Conservation (phyloP, 2,329 filamentous ascomycete genomes). For the Fusarium verticillioides region DNA sequence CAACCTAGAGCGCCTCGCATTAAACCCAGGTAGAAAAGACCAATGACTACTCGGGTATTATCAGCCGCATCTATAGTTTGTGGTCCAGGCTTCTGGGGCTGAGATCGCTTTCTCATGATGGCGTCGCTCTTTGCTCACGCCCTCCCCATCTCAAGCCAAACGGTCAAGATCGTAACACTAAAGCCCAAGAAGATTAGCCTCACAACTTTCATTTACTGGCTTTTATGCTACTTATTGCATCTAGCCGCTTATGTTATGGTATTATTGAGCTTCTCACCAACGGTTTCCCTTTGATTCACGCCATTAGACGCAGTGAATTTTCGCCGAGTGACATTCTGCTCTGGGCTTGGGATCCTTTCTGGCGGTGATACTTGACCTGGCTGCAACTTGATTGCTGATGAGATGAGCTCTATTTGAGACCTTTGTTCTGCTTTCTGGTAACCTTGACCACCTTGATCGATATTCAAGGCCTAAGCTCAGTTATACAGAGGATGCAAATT, state of each 20-base stretch:
- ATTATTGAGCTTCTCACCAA: neutral
- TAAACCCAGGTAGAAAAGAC: too few relatives aligned
- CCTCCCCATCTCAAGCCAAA: neutral
- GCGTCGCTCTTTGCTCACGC: neutral
- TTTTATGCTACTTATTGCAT: too few relatives aligned
- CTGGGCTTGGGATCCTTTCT: neutral
- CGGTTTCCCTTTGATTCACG: neutral
- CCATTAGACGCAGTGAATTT: neutral
- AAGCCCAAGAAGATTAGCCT: too few relatives aligned
- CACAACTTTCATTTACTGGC: fast-evolving
- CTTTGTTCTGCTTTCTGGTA: neutral
- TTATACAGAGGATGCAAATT: neutral
- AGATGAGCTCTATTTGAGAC: too few relatives aligned
- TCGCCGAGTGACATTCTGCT: neutral
- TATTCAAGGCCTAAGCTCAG: neutral
- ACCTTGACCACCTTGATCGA: neutral
- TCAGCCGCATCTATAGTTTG: neutral
- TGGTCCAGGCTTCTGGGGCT: neutral
- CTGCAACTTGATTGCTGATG: fast-evolving
- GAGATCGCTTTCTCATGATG: neutral
- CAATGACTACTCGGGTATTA: neutral
- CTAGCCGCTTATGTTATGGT: too few relatives aligned
- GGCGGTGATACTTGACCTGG: fast-evolving
- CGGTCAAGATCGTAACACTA: neutral
- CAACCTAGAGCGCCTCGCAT: neutral